Evolutionary conservation across 352 stramenopile genomes (phyloP).

Genomic region (Aphanomyces invadans): DNA sequence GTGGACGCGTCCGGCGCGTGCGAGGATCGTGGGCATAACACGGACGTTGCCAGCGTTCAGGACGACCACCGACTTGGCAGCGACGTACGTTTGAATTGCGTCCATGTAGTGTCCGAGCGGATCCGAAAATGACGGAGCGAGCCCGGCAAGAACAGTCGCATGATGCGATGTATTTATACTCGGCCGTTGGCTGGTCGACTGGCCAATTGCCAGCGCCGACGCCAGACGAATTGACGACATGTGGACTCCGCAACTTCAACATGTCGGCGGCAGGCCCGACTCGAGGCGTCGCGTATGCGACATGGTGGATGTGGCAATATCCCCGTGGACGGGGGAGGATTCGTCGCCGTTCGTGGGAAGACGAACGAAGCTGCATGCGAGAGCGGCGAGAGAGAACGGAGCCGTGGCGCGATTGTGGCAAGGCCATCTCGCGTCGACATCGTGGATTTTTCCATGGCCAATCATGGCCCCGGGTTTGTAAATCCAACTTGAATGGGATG

Average conservation of each 20-base stretch:
- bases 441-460: too few relatives aligned
- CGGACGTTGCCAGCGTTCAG: constrained; percentile 6
- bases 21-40: constrained; percentile 12
- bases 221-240: neutral
- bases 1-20: neutral
- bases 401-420: too few relatives aligned
- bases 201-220: neutral
- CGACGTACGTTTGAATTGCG: neutral
- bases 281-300: neutral
- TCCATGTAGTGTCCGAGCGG: neutral
- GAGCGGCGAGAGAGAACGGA: too few relatives aligned
- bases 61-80: constrained; percentile 11
- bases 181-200: neutral
- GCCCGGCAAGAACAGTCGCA: too few relatives aligned
- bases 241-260: neutral
- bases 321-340: neutral
- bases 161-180: neutral
- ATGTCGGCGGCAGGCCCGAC: too few relatives aligned
- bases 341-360: too few relatives aligned
- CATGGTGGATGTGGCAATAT: neutral
- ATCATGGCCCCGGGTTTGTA: too few relatives aligned
- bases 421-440: too few relatives aligned
- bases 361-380: too few relatives aligned
- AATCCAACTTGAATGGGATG: too few relatives aligned
- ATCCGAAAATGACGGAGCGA: neutral